Evolutionary conservation across 371 early-diverging fungal species (phyloP).

Genomic region (Apophysomyces variabilis): DNA sequence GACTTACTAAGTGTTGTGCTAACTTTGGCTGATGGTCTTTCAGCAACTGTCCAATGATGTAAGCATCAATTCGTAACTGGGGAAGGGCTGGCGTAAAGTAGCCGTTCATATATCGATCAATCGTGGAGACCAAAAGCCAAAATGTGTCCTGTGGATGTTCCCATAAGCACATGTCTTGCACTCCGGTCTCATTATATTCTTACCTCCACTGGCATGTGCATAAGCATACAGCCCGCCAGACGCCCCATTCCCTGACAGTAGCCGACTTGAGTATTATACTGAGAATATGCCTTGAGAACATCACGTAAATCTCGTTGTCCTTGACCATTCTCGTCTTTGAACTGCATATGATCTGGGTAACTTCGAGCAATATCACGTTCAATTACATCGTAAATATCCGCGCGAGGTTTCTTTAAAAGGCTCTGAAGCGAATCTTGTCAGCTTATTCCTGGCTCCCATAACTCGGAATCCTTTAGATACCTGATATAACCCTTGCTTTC

Average conservation of each 20-base stretch:
- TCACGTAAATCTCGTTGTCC: conserved; percentile 74
- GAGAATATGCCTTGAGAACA: conserved; percentile 87
- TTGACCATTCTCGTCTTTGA: conserved; percentile 68
- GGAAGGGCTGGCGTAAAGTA: conserved; percentile 79
- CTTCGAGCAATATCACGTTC: conserved; percentile 85
- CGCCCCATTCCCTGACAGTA: conserved; percentile 98
- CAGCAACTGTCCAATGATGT: conserved; percentile 82
- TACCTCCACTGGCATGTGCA: conserved; percentile 83
- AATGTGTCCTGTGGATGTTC: conserved; percentile 68
- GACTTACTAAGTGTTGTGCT: conserved; percentile 71
- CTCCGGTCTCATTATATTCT: neutral
- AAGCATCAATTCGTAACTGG: conserved; percentile 82
- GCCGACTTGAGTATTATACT: conserved; percentile 87
- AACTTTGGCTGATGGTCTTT: conserved; percentile 74
- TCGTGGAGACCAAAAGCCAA: conserved; percentile 84
- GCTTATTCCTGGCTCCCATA: neutral
- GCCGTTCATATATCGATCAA: conserved; percentile 76
- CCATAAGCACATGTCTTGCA: neutral
- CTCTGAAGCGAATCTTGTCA: conserved; percentile 6
- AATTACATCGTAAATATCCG: conserved; percentile 71
- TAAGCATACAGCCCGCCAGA: conserved; percentile 88
- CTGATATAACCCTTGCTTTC: conserved; percentile 53
- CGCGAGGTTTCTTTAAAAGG: conserved; percentile 23
- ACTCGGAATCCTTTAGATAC: conserved; percentile 21
- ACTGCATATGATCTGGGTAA: conserved; percentile 84